Base-by-base conservation (phyloP, 2,329 filamentous ascomycete species). In the Pseudogymnoascus sp. region DNA sequence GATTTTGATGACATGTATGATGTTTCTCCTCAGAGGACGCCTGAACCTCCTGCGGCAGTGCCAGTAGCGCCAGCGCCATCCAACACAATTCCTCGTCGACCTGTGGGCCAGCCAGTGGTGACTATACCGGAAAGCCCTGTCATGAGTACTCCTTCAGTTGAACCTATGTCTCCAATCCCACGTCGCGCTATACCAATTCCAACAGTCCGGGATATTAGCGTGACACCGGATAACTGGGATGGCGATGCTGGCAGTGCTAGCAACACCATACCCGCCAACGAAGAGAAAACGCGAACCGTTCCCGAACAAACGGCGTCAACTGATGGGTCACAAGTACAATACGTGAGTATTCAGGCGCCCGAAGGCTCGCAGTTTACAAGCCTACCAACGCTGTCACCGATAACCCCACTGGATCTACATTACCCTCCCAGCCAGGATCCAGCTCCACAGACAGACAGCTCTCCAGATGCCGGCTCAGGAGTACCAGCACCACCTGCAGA, bases 1-100 rank as follows among this genome's bases (percentile, higher is more conserved):
- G 67, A 69, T 46, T 71, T 70, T 61, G 69, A 73, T 61, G 71
- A 72, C 59, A 63, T 74, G 14, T 74, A 74, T 63, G 69, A 74
- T 66, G 72, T 74, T 14, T 74, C 72, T 23, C 72, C 72, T 28
- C 68, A 70, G 12, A 64, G 67, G 18, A 69, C 71, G n/a, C 71
- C 72, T 40, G 69, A 66, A 37, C 67, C 66, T 62, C 40, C 46
- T 11, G 34, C 42, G 21, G 63, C 23, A 36, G 42, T 37, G 23
- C 12, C 34, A 40, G 21, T 53, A 63, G 25, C 36, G 7, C 31
- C 37, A 8, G 18, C 36, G 25, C 38, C 61, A 18, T 23, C 14
- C 36, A 37, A 46, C 18, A 49, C 14, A 28, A 63, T 63, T 21
- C 61, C 40, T 16, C 61, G 61, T n/a, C 61, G 61, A 11, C 61